Evolutionary conservation across 306 rosid genomes (phyloP).

Genomic region (Herpetospermum pedunculosum): DNA sequence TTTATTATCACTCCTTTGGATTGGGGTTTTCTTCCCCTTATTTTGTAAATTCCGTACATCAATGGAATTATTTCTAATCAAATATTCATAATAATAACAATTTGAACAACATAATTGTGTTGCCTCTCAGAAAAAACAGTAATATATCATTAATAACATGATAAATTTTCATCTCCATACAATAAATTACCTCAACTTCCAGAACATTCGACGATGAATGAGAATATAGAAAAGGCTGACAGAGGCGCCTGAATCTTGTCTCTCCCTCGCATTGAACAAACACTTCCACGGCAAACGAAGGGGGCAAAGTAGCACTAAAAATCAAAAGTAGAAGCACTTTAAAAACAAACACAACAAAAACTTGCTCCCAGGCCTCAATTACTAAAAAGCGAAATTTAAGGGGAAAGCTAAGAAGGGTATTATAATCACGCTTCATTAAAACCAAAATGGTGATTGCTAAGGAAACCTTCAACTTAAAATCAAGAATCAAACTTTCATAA

Average conservation of each 20-base stretch:
- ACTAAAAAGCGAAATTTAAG: background rate
- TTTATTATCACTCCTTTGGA: background rate
- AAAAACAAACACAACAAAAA: background rate
- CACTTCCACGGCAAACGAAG: conserved; percentile 92
- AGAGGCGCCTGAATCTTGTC: conserved; percentile 94
- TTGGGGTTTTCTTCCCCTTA: background rate
- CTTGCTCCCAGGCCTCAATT: background rate
- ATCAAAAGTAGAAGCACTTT: conserved; percentile 11
- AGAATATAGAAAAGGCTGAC: conserved; percentile 94
- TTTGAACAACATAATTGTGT: background rate
- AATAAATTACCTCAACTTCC: conserved; percentile 80
- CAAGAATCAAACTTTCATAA: background rate
- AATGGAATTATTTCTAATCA: background rate
- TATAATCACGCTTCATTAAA: background rate
- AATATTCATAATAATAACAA: background rate
- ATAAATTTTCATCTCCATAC: background rate
- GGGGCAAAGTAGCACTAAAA: conserved; percentile 92
- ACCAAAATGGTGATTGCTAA: background rate
- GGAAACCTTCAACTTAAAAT: background rate
- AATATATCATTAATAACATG: background rate
- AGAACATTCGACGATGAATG: conserved; percentile 92
- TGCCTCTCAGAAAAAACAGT: background rate
- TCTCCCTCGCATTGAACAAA: conserved; percentile 98
- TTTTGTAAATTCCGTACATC: background rate
- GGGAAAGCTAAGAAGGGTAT: background rate